Conservation (phyloP, 805 yeast genomes). For the Zygosaccharomyces gambellarensis region DNA sequence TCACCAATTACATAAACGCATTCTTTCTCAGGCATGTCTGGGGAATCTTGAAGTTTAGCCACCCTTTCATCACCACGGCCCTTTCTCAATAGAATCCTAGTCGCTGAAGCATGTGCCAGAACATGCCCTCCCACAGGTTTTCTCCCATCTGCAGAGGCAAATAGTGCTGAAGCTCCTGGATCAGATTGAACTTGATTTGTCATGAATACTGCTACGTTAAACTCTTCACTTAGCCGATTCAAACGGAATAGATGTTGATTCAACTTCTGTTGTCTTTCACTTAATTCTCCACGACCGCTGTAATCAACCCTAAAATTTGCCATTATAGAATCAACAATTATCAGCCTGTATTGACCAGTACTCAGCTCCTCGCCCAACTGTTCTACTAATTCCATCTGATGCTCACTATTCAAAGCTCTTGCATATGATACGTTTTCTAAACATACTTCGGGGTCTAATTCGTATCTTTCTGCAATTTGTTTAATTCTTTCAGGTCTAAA, state of each 20-base stretch:
- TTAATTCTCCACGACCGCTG: slow-evolving; percentile 71
- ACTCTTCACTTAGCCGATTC: slow-evolving; percentile 67
- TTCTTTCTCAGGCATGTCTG: slow-evolving; percentile 77
- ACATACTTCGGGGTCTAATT: slow-evolving; percentile 63
- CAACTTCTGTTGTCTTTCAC: slow-evolving; percentile 69
- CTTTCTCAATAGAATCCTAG: slow-evolving; percentile 65
- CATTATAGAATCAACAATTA: slow-evolving; percentile 70
- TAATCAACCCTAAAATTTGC: slow-evolving; percentile 75
- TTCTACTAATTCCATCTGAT: slow-evolving; percentile 68
- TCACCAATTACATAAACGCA: slow-evolving; percentile 68
- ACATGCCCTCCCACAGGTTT: slow-evolving; percentile 84
- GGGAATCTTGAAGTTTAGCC: slow-evolving; percentile 74
- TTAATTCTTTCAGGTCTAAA: slow-evolving; percentile 66
- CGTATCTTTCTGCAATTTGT: slow-evolving; percentile 65
- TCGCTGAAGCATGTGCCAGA: slow-evolving; percentile 75
- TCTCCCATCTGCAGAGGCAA: slow-evolving; percentile 78
- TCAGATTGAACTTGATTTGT: slow-evolving; percentile 79
- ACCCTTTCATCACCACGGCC: slow-evolving; percentile 79
- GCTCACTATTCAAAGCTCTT: slow-evolving; percentile 72
- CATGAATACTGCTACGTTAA: slow-evolving; percentile 69
- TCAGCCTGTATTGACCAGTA: slow-evolving; percentile 58
- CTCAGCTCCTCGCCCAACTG: slow-evolving; percentile 62
- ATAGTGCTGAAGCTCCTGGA: slow-evolving; percentile 74
- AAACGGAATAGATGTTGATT: slow-evolving; percentile 51
- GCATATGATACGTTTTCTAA: slow-evolving; percentile 71